Evolutionary conservation across 2,329 filamentous ascomycete genomes (phyloP), one percentile per base, ranked within the genome.

Genomic region (Ophiostoma quercus): DNA sequence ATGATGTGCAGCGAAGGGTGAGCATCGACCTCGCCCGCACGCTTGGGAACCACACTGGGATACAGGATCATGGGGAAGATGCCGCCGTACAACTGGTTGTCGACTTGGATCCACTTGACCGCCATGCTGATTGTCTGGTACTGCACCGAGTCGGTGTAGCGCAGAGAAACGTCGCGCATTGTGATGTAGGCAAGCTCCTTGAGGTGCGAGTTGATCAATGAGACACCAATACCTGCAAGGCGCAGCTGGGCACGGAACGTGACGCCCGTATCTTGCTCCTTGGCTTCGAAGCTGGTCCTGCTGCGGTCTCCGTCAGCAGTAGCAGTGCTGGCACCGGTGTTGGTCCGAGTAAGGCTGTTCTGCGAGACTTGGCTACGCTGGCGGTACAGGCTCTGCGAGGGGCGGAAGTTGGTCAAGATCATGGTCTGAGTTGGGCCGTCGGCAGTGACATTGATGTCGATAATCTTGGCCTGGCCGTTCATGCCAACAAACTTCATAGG

Each of bases 91-190:
- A 99, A 87, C 79, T 99, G 95, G 75, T 99, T 99, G 80, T 99
- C 95, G 75, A 99, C 92, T 79, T 99, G 95, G 37, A 99, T 95
- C 96, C 96, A 99, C 79, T 99, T 98, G 77, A 98, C 90, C 0
- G 92, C 92, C 67, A 95, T 83, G 66, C 92, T 94, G 72, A 97
- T 80, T 0, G 93, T 98, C 79, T 99, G 95, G 77, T 97, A 97
- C 19, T 97, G 83, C 22, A 89, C 87, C n/a, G 95, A 98, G 76
- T 99, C 95, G 70, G 89, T 92, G 79, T 95, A 97, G 72, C 94
- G 93, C 73, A 99, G 81, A 75, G 95, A 90, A 34, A 98, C 91
- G 72, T 97, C 94, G 67, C 94, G 87, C 79, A 97, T 90, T 0
- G 95, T 99, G 75, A 98, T 81, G 76, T 99, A 99, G 2, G 96